Evolutionary conservation across 2,329 filamentous ascomycete species (phyloP), one percentile per base, ranked within the genome.

Genomic region (Coniochaeta sp.): DNA sequence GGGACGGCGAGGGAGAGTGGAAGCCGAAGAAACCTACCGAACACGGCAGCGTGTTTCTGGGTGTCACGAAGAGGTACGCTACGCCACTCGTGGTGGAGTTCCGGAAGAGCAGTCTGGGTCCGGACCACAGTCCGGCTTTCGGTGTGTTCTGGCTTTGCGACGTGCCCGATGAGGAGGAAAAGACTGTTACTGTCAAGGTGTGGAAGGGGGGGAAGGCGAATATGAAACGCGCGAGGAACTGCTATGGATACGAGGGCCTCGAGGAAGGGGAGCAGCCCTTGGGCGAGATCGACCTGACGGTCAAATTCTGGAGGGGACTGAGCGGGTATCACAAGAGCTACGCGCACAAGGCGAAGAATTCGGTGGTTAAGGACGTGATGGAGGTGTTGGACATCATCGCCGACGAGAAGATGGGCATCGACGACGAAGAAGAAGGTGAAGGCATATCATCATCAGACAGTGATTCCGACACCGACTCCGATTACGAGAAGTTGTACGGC

Each of bases 131-230:
- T 0, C 69, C 75, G 2, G 85, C 82, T 0, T 86, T 87, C 58
- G 76, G 77, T 6, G 74, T 87, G 2, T 67, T 87, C 2, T 89
- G 86, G 86, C 72, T 89, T 16, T 80, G 82, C 56, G 81, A 88
- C 14, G 71, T 90, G 0, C 69, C 75, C 0, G 86, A 90, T 52
- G 86, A 88, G 53, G 79, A 87, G 59, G 76, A 83, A 50, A 70
- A 74, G 40, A 79, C 76, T 0, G 59, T 86, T 8, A 74, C 72
- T 4, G 61, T 90, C 3, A 68, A 79, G 5, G 76, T 90, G 3
- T 90, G 83, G 81, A 84, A 82, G 61, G 83, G 85, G 22, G 77
- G 85, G 57, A 71, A 83, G 63, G 65, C 77, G 56, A 54, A 73
- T 60, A 54, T 75, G 53, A 58, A 58, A 61, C 55, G 68, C 63